These are phyloP conservation scores for Colletotrichum liaoningense DNA, from an alignment of 2,329 filamentous ascomycete genomes.

Conservation along the genomic window DNA sequence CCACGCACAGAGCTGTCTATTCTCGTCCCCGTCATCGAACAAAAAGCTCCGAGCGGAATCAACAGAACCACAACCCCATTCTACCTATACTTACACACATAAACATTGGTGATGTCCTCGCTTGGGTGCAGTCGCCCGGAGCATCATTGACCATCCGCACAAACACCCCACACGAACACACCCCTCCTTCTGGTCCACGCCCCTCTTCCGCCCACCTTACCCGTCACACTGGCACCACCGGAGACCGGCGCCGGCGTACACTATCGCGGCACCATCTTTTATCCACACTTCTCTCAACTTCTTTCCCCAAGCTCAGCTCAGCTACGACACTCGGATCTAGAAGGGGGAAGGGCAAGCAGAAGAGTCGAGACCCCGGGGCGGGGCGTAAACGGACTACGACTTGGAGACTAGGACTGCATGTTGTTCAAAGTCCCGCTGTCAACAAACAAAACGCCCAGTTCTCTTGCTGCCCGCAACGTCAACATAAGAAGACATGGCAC, in stretches of 20 bases:
- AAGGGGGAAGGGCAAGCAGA: background rate
- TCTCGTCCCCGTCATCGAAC: background rate
- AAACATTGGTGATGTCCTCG: background rate
- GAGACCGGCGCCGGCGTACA: constrained; percentile 21
- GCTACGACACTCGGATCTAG: background rate
- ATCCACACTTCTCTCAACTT: background rate
- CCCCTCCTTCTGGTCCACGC: background rate
- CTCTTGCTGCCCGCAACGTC: constrained; percentile 9
- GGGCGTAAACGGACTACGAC: background rate
- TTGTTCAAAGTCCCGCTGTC: constrained; percentile 21
- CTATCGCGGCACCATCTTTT: constrained; percentile 17
- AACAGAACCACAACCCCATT: background rate
- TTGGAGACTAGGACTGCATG: background rate
- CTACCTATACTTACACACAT: background rate
- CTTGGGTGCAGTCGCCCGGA: constrained; percentile 26
- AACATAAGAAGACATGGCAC: constrained; percentile 33
- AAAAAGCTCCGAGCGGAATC: background rate
- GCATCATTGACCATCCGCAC: background rate
- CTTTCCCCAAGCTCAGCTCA: background rate
- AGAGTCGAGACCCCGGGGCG: background rate
- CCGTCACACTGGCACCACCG: constrained; percentile 10
- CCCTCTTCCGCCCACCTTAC: background rate
- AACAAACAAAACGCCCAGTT: constrained; percentile 1
- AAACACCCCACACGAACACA: background rate
- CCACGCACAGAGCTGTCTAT: background rate